phyloP scores from a whole-genome alignment of 1,284 basidiomycete species.

The Malassezia yamatoensis region DNA sequence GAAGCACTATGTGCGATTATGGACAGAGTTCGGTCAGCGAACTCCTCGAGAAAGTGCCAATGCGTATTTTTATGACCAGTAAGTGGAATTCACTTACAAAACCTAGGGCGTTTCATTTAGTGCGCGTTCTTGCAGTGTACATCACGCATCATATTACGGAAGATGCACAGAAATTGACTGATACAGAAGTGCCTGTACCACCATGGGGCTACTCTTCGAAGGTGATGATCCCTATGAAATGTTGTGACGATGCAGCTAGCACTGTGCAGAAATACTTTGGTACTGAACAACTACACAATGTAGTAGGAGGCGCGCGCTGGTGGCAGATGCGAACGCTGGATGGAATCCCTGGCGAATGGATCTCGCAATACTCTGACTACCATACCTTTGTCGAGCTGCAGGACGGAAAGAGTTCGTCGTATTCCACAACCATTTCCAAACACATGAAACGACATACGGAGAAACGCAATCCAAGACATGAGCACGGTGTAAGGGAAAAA shows the following conservation, averaged over 20 bases:
- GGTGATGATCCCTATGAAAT: conserved; percentile 57
- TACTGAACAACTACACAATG: conserved; percentile 62
- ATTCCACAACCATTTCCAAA: conserved; percentile 15
- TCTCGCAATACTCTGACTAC: conserved; percentile 55
- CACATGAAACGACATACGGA: conserved; percentile 16
- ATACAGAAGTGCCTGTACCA: conserved; percentile 69
- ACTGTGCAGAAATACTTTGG: conserved; percentile 71
- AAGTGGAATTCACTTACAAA: not conserved
- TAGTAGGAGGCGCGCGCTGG: conserved; percentile 87
- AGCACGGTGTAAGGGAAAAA: conserved; percentile 7
- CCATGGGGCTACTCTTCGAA: conserved; percentile 76
- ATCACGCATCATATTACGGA: conserved; percentile 45
- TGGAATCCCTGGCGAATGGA: conserved; percentile 81
- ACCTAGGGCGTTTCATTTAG: conserved; percentile 18
- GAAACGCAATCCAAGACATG: conserved; percentile 47
- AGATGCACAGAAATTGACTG: conserved; percentile 53
- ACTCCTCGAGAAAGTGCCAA: conserved; percentile 15
- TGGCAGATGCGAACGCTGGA: conserved; percentile 59
- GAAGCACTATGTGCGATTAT: conserved; percentile 11
- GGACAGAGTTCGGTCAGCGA: conserved; percentile 1
- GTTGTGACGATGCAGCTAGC: conserved; percentile 67
- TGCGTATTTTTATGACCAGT: conserved; percentile 23
- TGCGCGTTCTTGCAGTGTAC: conserved; percentile 29
- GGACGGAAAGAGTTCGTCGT: conserved; percentile 9
- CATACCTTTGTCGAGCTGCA: conserved; percentile 36